Conservation (phyloP, 331 rosid genomes). For the Malus hybrid region DNA sequence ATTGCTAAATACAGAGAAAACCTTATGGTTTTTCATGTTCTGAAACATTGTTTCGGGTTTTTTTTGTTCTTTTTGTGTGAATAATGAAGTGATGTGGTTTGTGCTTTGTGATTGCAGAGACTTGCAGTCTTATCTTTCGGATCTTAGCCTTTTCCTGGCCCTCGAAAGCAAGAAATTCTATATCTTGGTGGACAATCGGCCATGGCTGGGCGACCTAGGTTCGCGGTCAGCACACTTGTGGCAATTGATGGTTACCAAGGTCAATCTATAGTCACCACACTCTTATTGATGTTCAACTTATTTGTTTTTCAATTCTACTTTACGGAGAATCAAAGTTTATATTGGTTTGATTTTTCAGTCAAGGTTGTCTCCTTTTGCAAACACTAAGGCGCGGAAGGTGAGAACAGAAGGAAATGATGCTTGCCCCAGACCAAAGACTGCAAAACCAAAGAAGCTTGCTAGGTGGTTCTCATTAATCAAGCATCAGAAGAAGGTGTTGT, state of each 20-base stretch:
- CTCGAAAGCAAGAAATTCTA: slow-evolving; percentile 60
- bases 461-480: slow-evolving; percentile 66
- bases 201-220: slow-evolving; percentile 77
- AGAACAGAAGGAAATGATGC: slow-evolving; percentile 41
- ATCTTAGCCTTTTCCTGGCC: slow-evolving; percentile 77
- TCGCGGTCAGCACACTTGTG: slow-evolving; percentile 73
- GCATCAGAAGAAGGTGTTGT: slow-evolving; percentile 63
- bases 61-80: background rate
- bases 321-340: background rate
- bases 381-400: slow-evolving; percentile 47
- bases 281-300: background rate
- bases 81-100: slow-evolving; percentile 9
- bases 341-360: slow-evolving; percentile 50
- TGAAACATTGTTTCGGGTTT: background rate
- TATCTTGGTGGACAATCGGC: slow-evolving; percentile 93
- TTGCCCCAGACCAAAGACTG: slow-evolving; percentile 29
- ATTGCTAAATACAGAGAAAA: background rate
- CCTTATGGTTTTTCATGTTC: background rate
- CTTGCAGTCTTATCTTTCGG: slow-evolving; percentile 90
- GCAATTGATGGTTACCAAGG: slow-evolving; percentile 99
- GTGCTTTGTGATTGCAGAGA: slow-evolving; percentile 55
- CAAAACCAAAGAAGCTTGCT: slow-evolving; percentile 33
- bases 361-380: slow-evolving; percentile 91
- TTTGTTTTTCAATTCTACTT: background rate
- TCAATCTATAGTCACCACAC: slow-evolving; percentile 13